Evolutionary conservation across 2,329 filamentous ascomycete genomes (phyloP).

Genomic region (Cercospora sp.): DNA sequence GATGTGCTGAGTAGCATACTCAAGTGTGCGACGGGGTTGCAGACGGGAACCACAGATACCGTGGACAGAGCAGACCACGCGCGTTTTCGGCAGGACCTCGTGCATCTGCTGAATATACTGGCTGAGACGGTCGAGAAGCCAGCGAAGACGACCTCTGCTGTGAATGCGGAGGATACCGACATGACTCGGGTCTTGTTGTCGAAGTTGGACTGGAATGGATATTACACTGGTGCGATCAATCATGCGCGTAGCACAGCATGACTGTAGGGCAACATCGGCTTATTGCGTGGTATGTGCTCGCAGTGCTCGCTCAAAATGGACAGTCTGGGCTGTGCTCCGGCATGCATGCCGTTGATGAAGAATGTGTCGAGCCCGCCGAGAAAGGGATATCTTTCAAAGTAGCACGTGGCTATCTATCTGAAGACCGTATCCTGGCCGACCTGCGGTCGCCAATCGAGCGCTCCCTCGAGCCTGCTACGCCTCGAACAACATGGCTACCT

Average conservation of each 20-base stretch:
- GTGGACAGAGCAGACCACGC: neutral
- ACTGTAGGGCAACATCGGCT: neutral
- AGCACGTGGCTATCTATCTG: neutral
- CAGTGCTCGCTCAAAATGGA: neutral
- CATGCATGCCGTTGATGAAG: neutral
- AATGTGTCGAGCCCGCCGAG: neutral
- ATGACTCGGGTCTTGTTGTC: slow-evolving; percentile 23
- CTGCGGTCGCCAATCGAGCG: neutral
- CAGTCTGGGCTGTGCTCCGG: neutral
- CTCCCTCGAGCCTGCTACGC: neutral
- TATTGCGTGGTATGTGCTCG: neutral
- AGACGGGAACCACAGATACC: neutral
- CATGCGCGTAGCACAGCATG: neutral
- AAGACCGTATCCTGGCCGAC: neutral
- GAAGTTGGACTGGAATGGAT: slow-evolving; percentile 27
- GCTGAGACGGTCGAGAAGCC: slow-evolving; percentile 23
- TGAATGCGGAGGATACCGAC: slow-evolving; percentile 23
- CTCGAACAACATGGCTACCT: neutral
- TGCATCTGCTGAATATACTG: slow-evolving; percentile 16
- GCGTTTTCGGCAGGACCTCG: slow-evolving; percentile 16
- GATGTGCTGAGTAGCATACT: slow-evolving; percentile 32
- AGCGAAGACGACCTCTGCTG: slow-evolving; percentile 12
- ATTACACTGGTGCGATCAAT: neutral
- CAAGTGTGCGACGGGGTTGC: slow-evolving; percentile 17
- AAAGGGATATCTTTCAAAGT: neutral